Percentiles rank a stretch among this genome's conserved stretches.
These are phyloP conservation scores for Diplodia mutila DNA, from an alignment of 2,329 filamentous ascomycete species.

Conservation along the genomic window DNA sequence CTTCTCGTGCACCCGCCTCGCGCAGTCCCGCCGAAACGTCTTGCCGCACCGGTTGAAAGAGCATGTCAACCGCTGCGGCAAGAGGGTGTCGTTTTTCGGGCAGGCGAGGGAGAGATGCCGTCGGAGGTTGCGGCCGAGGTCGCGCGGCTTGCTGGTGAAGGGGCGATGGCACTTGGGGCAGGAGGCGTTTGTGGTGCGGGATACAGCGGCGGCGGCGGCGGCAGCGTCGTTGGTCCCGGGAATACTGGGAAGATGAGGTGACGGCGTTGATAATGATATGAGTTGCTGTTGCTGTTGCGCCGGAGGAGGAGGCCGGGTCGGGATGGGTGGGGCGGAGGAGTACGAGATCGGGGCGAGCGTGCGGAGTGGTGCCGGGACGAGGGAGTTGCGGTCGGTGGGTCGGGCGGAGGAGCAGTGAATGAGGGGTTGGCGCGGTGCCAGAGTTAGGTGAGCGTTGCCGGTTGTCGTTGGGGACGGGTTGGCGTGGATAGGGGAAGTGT, in stretches of 20 bases:
- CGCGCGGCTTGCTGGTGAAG: constrained; percentile 14
- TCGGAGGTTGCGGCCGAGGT: neutral
- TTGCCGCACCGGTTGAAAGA: neutral
- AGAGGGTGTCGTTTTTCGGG: neutral
- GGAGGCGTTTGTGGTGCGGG: neutral
- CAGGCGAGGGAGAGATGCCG: neutral
- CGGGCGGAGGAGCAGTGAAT: too few species aligned
- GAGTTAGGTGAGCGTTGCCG: neutral
- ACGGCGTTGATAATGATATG: too few species aligned
- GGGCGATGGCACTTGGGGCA: neutral
- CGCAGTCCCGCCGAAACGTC: neutral
- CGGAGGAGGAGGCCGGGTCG: neutral
- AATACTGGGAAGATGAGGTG: fast-evolving
- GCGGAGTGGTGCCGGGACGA: neutral
- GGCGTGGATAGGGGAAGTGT: neutral
- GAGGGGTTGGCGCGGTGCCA: neutral
- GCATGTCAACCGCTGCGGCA: neutral
- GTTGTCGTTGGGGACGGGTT: neutral
- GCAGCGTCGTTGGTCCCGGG: too few species aligned
- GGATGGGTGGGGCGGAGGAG: neutral
- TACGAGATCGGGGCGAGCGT: neutral
- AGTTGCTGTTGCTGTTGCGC: neutral
- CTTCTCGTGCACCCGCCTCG: neutral
- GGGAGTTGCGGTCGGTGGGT: too few species aligned
- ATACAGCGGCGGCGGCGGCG: too few species aligned